Evolutionary conservation across 1,139 yeast genomes (phyloP), one percentile per base, ranked within the genome.

Genomic region (Magnusiomyces magnusii): DNA sequence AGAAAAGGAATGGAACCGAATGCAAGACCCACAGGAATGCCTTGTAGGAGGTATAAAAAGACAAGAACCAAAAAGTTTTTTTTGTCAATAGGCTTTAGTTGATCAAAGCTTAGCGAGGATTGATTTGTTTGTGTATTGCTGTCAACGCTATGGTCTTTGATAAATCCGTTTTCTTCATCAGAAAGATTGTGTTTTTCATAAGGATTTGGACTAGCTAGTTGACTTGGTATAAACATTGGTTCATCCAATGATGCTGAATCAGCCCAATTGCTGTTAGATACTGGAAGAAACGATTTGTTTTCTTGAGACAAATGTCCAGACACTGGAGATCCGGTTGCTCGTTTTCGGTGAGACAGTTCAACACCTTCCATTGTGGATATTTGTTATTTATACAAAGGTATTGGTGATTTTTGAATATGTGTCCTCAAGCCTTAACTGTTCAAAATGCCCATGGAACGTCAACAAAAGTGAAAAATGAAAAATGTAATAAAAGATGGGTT

Each of bases 1-100:
- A 95, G 76, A 68, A 92, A 93, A 0, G 99, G 99, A n/a, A 93
- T 80, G 0, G 96, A 86, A 2, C 99, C 99, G 75, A 93, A 91
- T 1, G 97, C 96, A 51, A 93, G 74, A 0, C 99, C 99, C 19
- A 92, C 95, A 0, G 99, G 99, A 2, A 93, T 85, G 28, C 99
- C 99, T 71, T 93, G 99, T 15, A 92, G 78, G 53, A 91, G 75
- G 68, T 93, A 93, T 34, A 93, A 74, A 9, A 87, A 68, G 10
- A 89, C 85, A 58, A 93, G 75, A 19, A 92, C 78, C 51, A 80
- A 74, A 69, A 93, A 93, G 59, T 92, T 89, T 24, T 86, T 86
- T 28, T 73, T 64, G 60, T 73, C 76, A 10, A 63, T 60, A 1
- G 65, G 65, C 2, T 66, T 63, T 49, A 73, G 66, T 53, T 70